Base-by-base conservation (phyloP, 208 protist genomes). In the Crithidia expoeki region DNA sequence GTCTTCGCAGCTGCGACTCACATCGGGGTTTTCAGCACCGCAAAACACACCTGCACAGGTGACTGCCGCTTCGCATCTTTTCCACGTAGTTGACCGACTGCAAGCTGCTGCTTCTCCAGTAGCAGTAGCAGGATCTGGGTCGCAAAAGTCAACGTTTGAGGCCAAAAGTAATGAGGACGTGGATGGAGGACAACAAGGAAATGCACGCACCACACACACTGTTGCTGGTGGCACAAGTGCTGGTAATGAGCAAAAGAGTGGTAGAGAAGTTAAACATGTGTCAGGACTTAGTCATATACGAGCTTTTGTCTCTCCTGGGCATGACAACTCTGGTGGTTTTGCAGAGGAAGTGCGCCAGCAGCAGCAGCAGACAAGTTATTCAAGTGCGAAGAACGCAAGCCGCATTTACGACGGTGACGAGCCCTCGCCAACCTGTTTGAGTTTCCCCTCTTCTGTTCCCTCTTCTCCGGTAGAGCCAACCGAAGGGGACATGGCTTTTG, bases 401-500 rank as follows among this genome's bases (percentile, higher is more conserved):
- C 1, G 32, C 1, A 11, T 36, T 21, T 10, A 6, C 32, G 30
- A 32, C 28, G 7, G 21, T 14, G 7, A n/a, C 51, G 51, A n/a
- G 12, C 27, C 27, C 51, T 32, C 51, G 12, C 28, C 21, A 12
- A 56, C 11, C 12, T 32, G 21, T 32, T 34, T 3, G 23, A 27
- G 23, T 7, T 58, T 19, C 27, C n/a, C 32, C 32, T 27, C 55
- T 27, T 36, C 57, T 28, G n/a, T 27, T 21, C 40, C 23, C 14
- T 34, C 36, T n/a, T 34, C 33, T 2, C 28, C 51, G 50, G 61
- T 56, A 21, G 63, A 70, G 32, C 72, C 80, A 3, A 61, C 60
- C 0, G 71, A 76, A 5, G 90, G 87, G 0, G 87, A 95, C 53
- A 44, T 89, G 28, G 76, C 79, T 36, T 93, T 90, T 59, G 75